These are phyloP conservation scores for Peniophora sp. DNA, from an alignment of 1,284 basidiomycete genomes.

Conservation along the genomic window DNA sequence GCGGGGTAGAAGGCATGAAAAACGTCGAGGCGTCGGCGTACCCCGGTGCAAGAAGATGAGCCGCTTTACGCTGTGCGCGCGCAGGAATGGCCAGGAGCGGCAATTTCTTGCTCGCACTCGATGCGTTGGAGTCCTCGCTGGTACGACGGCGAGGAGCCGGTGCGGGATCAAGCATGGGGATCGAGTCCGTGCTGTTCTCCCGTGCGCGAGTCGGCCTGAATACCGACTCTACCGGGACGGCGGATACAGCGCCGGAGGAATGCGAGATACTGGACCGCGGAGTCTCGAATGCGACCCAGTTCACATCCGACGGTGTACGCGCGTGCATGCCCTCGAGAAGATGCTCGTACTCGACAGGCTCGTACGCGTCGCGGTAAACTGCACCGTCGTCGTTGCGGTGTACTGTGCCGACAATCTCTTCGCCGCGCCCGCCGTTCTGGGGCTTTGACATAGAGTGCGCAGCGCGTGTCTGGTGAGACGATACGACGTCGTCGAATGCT, in stretches of 20 bases:
- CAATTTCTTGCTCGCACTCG: neutral
- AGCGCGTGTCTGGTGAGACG: constrained; percentile 45
- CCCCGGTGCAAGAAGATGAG: constrained; percentile 33
- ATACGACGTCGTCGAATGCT: constrained; percentile 45
- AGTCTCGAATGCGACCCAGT: neutral
- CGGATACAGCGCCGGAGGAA: neutral
- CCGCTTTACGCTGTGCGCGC: constrained; percentile 28
- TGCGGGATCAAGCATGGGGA: neutral
- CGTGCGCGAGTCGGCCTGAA: neutral
- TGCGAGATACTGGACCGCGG: neutral
- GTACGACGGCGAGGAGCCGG: neutral
- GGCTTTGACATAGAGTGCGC: constrained; percentile 26
- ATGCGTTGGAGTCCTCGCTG: neutral
- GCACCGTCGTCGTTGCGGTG: constrained; percentile 52
- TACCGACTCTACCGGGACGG: neutral
- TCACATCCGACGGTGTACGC: neutral
- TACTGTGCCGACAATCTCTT: constrained; percentile 32
- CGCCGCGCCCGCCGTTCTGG: constrained; percentile 15
- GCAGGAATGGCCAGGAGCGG: constrained; percentile 4
- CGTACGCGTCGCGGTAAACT: constrained; percentile 65
- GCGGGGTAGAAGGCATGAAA: constrained; percentile 16
- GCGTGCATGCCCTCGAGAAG: constrained; percentile 34
- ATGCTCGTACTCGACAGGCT: constrained; percentile 58
- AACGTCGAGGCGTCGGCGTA: constrained; percentile 29
- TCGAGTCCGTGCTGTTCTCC: neutral